Evolutionary conservation across 2,329 filamentous ascomycete genomes (phyloP).

Genomic region (Chlorencoelia australis): DNA sequence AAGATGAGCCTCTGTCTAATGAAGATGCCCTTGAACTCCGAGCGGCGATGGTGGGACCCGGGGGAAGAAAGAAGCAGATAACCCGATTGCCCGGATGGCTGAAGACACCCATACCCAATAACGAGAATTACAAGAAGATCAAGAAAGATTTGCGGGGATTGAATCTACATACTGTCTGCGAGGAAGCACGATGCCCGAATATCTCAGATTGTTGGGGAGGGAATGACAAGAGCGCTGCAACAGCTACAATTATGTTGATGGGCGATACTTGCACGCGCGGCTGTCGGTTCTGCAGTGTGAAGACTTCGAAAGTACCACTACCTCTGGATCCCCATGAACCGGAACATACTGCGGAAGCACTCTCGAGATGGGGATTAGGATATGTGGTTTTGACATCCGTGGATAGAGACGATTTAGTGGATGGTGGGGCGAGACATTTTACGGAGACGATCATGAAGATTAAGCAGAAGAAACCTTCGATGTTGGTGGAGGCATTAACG

Average conservation of each 20-base stretch:
- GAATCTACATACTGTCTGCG: constrained; percentile 89
- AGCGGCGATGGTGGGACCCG: constrained; percentile 56
- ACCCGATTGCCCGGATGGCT: constrained; percentile 84
- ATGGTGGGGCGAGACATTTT: constrained; percentile 83
- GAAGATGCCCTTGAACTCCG: constrained; percentile 47
- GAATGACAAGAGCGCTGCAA: constrained; percentile 75
- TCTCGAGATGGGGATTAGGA: constrained; percentile 85
- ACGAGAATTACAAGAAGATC: constrained; percentile 82
- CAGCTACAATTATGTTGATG: constrained; percentile 99
- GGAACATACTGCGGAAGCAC: constrained; percentile 89
- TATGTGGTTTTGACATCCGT: constrained; percentile 94
- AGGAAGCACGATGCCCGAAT: constrained; percentile 95
- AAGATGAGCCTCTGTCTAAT: constrained; percentile 35
- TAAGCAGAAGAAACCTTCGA: constrained; percentile 68
- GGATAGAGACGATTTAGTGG: constrained; percentile 82
- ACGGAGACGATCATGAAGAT: constrained; percentile 91
- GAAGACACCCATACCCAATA: constrained; percentile 87
- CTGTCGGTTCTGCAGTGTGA: constrained; percentile 94
- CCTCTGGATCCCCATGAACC: constrained; percentile 93
- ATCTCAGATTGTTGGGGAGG: constrained; percentile 98
- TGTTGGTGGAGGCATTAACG: constrained; percentile 75
- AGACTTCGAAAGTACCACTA: constrained; percentile 65
- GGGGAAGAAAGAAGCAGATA: constrained; percentile 52
- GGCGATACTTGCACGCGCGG: constrained; percentile 95
- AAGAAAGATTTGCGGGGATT: constrained; percentile 86